These are phyloP conservation scores for Filosporella fistucella DNA, from an alignment of 495 filamentous ascomycete species.

Conservation along the genomic window DNA sequence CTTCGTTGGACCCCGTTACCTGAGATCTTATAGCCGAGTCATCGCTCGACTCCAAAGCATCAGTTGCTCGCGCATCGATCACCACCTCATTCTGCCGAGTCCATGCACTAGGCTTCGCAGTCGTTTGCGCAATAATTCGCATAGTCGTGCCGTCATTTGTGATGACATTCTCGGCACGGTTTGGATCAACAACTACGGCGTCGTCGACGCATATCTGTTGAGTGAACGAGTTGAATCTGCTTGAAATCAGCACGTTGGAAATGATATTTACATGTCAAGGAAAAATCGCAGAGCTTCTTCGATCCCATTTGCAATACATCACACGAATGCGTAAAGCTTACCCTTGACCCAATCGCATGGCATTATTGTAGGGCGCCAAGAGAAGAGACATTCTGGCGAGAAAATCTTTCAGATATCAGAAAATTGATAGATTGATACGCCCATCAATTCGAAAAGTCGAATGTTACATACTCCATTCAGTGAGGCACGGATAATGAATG, in stretches of 20 bases:
- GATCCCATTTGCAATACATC: not conserved
- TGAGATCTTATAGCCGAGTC: not conserved
- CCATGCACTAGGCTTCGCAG: not conserved
- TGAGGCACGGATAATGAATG: not conserved
- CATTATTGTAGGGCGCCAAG: conserved; percentile 26
- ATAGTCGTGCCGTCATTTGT: conserved; percentile 10
- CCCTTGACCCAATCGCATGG: conserved; percentile 26
- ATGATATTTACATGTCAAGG: not conserved
- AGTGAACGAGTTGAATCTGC: conserved; percentile 28
- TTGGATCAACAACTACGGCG: conserved; percentile 24
- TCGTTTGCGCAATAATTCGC: not conserved
- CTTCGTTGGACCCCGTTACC: no score
- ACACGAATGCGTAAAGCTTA: not conserved
- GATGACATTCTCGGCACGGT: not conserved
- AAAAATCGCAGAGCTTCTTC: not conserved
- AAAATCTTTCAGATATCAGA: not conserved
- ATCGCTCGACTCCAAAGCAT: not conserved
- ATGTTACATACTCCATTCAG: not conserved
- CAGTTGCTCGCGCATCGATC: not conserved
- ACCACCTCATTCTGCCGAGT: not conserved
- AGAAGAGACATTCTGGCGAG: not conserved
- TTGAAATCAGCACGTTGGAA: not conserved
- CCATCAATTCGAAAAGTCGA: not conserved
- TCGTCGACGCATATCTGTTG: conserved; percentile 28
- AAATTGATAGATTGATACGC: not conserved